These are phyloP conservation scores for Colletotrichum sp. DNA, from an alignment of 2,329 filamentous ascomycete species.

Conservation along the genomic window DNA sequence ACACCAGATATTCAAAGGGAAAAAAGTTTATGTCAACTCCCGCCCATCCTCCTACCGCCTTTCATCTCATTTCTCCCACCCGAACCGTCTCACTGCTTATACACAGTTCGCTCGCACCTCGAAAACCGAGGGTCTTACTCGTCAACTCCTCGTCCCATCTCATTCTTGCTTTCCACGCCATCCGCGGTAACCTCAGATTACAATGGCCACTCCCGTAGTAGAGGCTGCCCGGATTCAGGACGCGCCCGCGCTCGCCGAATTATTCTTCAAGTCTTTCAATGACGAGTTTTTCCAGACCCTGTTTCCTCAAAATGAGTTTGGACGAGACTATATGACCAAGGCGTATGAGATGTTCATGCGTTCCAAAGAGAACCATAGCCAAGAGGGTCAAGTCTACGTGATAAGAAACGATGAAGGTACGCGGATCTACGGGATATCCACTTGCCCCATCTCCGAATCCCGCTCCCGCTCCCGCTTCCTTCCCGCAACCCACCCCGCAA, in stretches of 20 bases:
- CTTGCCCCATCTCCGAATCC: neutral
- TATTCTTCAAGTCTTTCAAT: constrained; percentile 20
- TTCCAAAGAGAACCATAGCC: neutral
- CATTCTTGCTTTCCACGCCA: neutral
- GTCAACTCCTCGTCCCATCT: neutral
- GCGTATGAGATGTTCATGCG: constrained; percentile 6
- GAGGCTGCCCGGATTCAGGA: constrained; percentile 7
- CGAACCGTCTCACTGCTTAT: neutral
- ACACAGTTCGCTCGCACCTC: neutral
- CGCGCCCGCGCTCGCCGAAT: constrained; percentile 1
- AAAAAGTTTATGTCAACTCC: neutral
- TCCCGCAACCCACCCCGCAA: neutral
- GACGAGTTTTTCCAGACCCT: constrained; percentile 13
- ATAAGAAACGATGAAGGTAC: constrained; percentile 7
- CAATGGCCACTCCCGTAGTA: neutral
- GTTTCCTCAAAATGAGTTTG: constrained; percentile 16
- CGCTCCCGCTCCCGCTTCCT: neutral
- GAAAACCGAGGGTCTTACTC: neutral
- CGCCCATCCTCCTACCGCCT: neutral
- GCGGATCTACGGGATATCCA: neutral
- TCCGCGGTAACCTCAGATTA: neutral
- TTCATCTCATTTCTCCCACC: neutral
- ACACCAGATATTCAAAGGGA: neutral
- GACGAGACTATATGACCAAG: constrained; percentile 4
- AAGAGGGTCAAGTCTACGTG: constrained; percentile 14